Base-by-base conservation (phyloP, 257 asterid genomes). In the Prunella vulgaris region DNA sequence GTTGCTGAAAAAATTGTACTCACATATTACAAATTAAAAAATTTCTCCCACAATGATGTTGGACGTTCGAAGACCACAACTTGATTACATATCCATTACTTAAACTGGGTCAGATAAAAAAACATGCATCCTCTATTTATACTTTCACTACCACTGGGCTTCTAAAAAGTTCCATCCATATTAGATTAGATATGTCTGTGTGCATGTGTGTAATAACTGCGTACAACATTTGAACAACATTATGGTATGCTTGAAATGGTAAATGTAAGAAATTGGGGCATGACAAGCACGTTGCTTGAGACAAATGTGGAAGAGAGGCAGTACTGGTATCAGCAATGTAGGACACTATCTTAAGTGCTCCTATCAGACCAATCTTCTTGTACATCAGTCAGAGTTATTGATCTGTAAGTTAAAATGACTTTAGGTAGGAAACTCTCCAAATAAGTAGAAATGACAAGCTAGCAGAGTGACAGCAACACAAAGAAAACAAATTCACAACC, bases 281-380 rank as follows among this genome's bases (percentile, higher is more conserved):
- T 14, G 27, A 64, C 38, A 53, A 27, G 61, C 57, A 68, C 54
- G 62, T 67, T 85, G 86, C 96, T 85, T 82, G 84, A 51, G 93
- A 80, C 42, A 86, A 77, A 24, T 83, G 74, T 42, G 83, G 84
- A 77, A 74, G 77, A 44, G 83, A 77, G 42, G 48, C 63, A 67
- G 68, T 82, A 60, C 82, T 81, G 70, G 80, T 77, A 77, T 84
- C 94, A 63, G 92, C 96, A 62, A 90, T 86, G 77, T 76, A 78
- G 68, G 90, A 83, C 69, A 90, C 86, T 68, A 90, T 74, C 92
- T 90, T 90, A 70, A 90, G 77, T 42, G 85, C 77, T 72, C 97
- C 97, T 71, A 90, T 88, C 61, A 90, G 78, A 81, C 97, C 97
- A 96, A 90, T 90, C 84, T 81, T 84, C 88, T 88, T 90, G 82